phyloP scores from a whole-genome alignment of 1,284 basidiomycete species.

The Ganoderma meredithae region DNA sequence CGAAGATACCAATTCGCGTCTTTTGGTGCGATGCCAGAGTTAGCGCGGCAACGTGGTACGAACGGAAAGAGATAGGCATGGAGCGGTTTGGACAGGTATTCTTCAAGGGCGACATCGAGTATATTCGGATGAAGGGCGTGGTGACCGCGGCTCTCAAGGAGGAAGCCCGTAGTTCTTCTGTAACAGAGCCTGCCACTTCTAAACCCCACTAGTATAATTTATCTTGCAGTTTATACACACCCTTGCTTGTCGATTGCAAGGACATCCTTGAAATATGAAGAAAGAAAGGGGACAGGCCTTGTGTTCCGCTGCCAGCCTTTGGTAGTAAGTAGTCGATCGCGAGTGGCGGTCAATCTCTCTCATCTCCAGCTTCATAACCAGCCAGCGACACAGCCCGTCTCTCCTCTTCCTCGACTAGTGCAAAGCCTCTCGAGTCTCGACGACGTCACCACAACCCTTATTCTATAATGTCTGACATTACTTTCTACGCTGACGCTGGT shows the following conservation, averaged over 20 bases:
- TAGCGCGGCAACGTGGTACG: slow-evolving; percentile 57
- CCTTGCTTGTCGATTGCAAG: background rate
- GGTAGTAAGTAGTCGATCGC: too few relatives aligned
- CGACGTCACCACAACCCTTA: too few relatives aligned
- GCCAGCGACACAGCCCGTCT: too few relatives aligned
- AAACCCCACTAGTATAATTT: background rate
- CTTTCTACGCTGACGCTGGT: too few relatives aligned
- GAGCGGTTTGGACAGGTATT: slow-evolving; percentile 55
- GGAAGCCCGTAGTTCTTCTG: background rate
- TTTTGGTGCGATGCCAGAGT: slow-evolving; percentile 67
- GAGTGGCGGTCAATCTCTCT: too few relatives aligned
- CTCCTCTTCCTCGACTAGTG: too few relatives aligned
- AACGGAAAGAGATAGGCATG: slow-evolving; percentile 62
- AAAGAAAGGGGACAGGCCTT: too few relatives aligned
- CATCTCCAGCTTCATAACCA: too few relatives aligned
- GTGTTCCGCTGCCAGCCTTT: too few relatives aligned
- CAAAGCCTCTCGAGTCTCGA: too few relatives aligned
- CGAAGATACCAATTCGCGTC: slow-evolving; percentile 46
- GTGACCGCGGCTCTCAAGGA: background rate
- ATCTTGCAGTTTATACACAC: background rate
- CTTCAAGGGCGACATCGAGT: slow-evolving; percentile 60
- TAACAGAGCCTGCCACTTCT: background rate
- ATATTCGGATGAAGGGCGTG: slow-evolving; percentile 53
- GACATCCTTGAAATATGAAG: too few relatives aligned
- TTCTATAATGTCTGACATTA: too few relatives aligned